phyloP scores from a whole-genome alignment of 768 basidiomycete genomes.

The Zangia roseola region DNA sequence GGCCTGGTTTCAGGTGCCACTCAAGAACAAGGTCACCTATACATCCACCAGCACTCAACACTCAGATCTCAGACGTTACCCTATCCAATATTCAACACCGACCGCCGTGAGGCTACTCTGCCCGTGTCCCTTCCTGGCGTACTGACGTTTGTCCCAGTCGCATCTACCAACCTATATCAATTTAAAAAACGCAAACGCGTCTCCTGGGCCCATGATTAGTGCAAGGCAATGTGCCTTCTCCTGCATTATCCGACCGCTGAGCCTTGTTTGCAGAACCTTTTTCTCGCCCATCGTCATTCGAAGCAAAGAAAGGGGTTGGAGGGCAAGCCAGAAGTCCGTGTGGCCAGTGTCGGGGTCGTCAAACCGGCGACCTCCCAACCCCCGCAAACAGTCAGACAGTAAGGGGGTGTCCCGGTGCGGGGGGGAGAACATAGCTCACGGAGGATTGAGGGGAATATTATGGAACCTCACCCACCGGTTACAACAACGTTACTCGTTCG shows the following conservation, averaged over 20 bases:
- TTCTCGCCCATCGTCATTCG: not conserved
- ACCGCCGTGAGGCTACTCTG: slow-evolving; percentile 3
- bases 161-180: not conserved
- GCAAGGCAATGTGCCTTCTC: not conserved
- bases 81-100: no score
- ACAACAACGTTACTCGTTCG: not conserved
- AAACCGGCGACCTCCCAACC: slow-evolving; percentile 5
- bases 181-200: not conserved
- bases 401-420: not conserved
- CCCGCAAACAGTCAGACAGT: not conserved
- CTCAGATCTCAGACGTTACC: no score
- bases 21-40: not conserved
- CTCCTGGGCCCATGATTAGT: slow-evolving; percentile 2
- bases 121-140: not conserved
- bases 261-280: slow-evolving; percentile 1
- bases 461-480: not conserved
- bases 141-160: slow-evolving; percentile 1
- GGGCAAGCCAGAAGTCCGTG: slow-evolving; percentile 5
- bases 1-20: no score
- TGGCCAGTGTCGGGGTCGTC: slow-evolving; percentile 2
- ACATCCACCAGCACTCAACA: not conserved
- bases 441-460: not conserved
- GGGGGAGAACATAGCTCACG: no score
- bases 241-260: not conserved
- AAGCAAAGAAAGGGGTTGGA: not conserved